Conservation (phyloP, 306 rosid genomes). For the Fragaria ananassa region DNA sequence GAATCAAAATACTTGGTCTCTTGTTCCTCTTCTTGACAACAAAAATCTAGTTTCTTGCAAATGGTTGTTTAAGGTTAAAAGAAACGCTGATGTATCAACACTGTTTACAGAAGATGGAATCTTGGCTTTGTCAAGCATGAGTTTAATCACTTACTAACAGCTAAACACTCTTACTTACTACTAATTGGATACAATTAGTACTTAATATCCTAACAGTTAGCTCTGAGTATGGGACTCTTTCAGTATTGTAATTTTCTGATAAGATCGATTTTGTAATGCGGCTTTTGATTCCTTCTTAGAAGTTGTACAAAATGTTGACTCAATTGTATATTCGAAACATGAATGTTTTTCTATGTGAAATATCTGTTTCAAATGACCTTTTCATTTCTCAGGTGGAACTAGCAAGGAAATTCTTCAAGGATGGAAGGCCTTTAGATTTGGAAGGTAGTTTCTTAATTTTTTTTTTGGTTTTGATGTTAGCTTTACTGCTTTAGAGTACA, state of each 20-base stretch:
- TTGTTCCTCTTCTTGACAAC: too few species aligned
- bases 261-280: not conserved
- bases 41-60: too few species aligned
- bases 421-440: constrained; percentile 75
- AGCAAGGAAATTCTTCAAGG: constrained; percentile 71
- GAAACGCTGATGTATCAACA: too few species aligned
- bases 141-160: too few species aligned
- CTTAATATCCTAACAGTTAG: too few species aligned
- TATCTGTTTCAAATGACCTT: constrained; percentile 16
- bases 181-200: too few species aligned
- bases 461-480: too few species aligned
- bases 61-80: too few species aligned
- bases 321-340: not conserved
- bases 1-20: too few species aligned
- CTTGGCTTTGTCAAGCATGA: too few species aligned
- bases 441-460: constrained; percentile 73
- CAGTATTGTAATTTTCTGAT: not conserved
- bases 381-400: constrained; percentile 67
- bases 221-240: not conserved
- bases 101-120: too few species aligned
- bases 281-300: not conserved
- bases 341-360: not conserved
- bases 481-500: not conserved
- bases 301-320: not conserved
- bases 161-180: too few species aligned